Base-by-base conservation (phyloP, 1,284 basidiomycete species). In the Apiotrichum gracile region DNA sequence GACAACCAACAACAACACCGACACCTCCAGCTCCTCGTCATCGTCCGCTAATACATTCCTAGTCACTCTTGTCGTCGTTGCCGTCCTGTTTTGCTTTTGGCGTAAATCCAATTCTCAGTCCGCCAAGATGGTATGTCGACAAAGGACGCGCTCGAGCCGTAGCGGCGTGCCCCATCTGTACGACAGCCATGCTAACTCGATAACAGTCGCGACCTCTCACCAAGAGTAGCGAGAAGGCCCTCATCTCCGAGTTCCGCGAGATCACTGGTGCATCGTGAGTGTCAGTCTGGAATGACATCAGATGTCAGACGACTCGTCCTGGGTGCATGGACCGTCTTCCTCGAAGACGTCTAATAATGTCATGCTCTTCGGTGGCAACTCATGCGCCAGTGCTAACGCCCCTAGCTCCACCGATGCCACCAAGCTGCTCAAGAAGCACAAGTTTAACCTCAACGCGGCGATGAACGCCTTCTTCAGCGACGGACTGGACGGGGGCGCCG, bases 361-460 rank as follows among this genome's bases (percentile, higher is more conserved):
- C n/a, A n/a, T n/a, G n/a, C n/a, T n/a, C n/a, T n/a, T n/a, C n/a
- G n/a, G n/a, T n/a, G n/a, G n/a, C n/a, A n/a, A n/a, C n/a, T n/a
- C n/a, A n/a, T n/a, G n/a, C n/a, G n/a, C n/a, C n/a, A n/a, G n/a
- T n/a, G 14, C 40, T 41, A 1, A 41, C 40, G 10, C 12, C n/a
- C 4, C 25, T 51, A 74, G 72, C 17, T 33, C 61, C 10, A 56
- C 64, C 21, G 70, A 72, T 42, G 70, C 73, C 2, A 52, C 57
- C 10, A 64, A 61, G 44, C 62, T 70, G 40, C 62, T 75, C 45
- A 77, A 74, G 61, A 72, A 73, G 53, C 62, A 69, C 54, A 71
- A 68, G 52, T 67, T 55, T 53, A 62, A 64, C 47, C 33, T 75
- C 31, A 45, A 47, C 16, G 47, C 67, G 61, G 68, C 74, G 2